Evolutionary conservation across 2,329 filamentous ascomycete genomes (phyloP), one percentile per base, ranked within the genome.

Genomic region (Colletotrichum trifolii): DNA sequence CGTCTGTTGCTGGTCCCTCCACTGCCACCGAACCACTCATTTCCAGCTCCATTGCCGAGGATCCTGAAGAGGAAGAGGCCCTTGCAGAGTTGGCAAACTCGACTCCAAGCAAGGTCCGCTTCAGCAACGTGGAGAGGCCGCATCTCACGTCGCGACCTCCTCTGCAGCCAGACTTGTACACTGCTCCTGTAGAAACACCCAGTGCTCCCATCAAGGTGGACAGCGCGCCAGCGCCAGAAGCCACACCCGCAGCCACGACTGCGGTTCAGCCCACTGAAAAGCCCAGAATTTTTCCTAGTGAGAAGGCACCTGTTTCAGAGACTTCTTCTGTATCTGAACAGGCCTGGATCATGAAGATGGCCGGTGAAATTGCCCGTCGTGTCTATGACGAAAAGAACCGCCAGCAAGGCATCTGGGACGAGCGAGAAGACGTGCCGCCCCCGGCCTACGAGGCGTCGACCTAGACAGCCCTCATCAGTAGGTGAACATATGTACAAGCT

Each of bases 301-400:
- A 75, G 59, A 74, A 77, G 54, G 74, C 70, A 42, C 70, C 69
- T 13, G 73, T 72, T 57, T 84, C 83, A 1, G 85, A 87, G 38
- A 82, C 80, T 6, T 82, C 84, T 11, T 85, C 85, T 0, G 82
- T 85, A 35, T 81, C 93, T 34, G 91, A 94, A 74, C 90, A 93
- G 76, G 92, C 92, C 3, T 96, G 92, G 91, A 91, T 96, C 79
- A 89, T 91, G 81, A 96, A 97, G 81, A 96, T 99, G 87, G 94
- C 95, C 6, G 90, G 90, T 68, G 96, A 98, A 77, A 95, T 98
- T 71, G 93, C 94, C 40, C 84, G 89, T 54, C 91, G 93, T 60
- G 93, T 97, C 69, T 92, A 95, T 69, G 92, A 97, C 70, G 92
- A 97, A 79, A 96, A 97, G 78, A 81, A 83, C 58, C 81, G 83